Percentiles rank a stretch among this genome's conserved stretches.
Conservation (phyloP, 2,329 filamentous ascomycete genomes). For the Paecilomyces formosus region DNA sequence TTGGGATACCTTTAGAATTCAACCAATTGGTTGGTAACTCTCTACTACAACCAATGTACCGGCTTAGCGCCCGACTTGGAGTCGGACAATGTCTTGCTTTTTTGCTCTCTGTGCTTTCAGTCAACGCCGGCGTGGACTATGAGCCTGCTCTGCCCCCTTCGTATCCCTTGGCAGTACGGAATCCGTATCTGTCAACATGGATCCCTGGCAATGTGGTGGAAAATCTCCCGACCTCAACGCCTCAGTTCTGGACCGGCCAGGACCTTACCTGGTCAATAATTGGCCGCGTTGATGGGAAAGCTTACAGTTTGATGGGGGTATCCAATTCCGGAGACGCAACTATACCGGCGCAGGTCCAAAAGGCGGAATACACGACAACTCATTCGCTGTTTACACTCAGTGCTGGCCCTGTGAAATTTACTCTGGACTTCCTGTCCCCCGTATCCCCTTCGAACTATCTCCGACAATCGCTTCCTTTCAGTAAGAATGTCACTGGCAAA, state of each 20-base stretch:
- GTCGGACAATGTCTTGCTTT: neutral
- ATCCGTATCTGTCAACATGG: slow-evolving; percentile 39
- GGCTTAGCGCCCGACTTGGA: neutral
- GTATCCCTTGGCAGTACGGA: slow-evolving; percentile 38
- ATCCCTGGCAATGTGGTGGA: slow-evolving; percentile 33
- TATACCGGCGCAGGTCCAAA: slow-evolving; percentile 24
- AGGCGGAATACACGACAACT: slow-evolving; percentile 34
- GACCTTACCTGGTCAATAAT: slow-evolving; percentile 36
- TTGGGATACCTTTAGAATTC: neutral
- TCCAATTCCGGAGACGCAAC: slow-evolving; percentile 17
- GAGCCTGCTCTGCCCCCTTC: slow-evolving; percentile 31
- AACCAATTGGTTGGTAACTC: neutral
- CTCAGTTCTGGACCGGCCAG: slow-evolving; percentile 39
- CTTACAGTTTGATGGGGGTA: slow-evolving; percentile 37
- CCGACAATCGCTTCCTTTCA: slow-evolving; percentile 39
- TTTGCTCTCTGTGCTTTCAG: slow-evolving; percentile 1
- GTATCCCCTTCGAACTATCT: slow-evolving; percentile 35
- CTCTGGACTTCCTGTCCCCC: slow-evolving; percentile 39
- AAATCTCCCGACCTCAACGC: slow-evolving; percentile 27
- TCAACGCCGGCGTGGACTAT: slow-evolving; percentile 5
- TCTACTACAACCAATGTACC: neutral
- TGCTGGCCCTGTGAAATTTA: slow-evolving; percentile 27
- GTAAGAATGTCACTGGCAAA: slow-evolving; percentile 10
- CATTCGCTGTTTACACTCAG: slow-evolving; percentile 33
- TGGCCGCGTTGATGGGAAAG: slow-evolving; percentile 32